Evolutionary conservation across 75 land plant species (phyloP), one percentile per base, ranked within the genome.

Genomic region (Sequoia sempervirens): DNA sequence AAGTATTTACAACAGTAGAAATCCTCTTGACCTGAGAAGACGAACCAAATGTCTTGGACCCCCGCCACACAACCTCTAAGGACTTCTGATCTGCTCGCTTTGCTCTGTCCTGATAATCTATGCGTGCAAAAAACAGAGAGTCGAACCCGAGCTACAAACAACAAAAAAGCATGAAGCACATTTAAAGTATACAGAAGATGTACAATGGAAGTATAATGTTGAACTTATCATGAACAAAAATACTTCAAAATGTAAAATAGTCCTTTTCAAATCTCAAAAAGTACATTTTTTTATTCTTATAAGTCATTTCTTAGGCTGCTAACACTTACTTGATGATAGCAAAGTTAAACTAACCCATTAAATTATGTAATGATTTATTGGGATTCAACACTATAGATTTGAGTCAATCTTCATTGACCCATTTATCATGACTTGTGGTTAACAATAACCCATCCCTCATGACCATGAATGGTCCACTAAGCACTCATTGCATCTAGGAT

Each of bases 61-160:
- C 95, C 30, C 75, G 95, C 96, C 96, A 95, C 46, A 95, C 85
- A 82, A 93, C 90, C 84, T 95, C 95, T 50, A 95, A 88, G 83
- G 88, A 83, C 69, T 93, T 95, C 40, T 93, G 89, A 14, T 18
- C 84, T 84, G 83, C 85, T 14, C 96, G 89, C 58, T 90, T 90
- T 79, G 80, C 82, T 79, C 95, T 89, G 82, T 95, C 96, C 75
- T 95, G 96, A 75, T 95, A 95, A 87, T 95, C 96, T 68, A 95
- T 95, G 61, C 96, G 84, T 79, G 93, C 95, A 87, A 93, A 95
- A 86, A 86, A 88, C 28, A 95, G 50, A 64, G 92, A 90, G 69
- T 95, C 93, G 70, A 95, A 95, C 17, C 96, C 96, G 30, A 95
- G 83, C 96, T 94, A 61, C 75, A 86, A 74, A 70, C 12, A 40